These are phyloP conservation scores for Candida succiphila DNA, from an alignment of 805 yeast species.

Conservation along the genomic window DNA sequence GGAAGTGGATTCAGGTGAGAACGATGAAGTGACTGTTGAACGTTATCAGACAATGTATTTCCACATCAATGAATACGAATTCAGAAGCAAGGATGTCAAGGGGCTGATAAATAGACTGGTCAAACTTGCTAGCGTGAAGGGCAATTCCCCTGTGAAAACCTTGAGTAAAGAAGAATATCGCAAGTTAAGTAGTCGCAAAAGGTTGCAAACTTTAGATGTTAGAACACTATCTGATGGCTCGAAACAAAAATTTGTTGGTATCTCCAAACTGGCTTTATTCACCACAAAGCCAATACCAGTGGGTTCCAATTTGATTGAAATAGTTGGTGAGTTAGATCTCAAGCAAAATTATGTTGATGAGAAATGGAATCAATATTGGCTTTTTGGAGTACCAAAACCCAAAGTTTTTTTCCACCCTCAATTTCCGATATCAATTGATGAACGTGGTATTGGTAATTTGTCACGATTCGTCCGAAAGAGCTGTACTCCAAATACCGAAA, in stretches of 20 bases:
- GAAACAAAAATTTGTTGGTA: constrained; percentile 55
- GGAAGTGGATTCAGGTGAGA: constrained; percentile 23
- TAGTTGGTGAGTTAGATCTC: constrained; percentile 64
- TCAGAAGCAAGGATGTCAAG: constrained; percentile 26
- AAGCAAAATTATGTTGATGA: constrained; percentile 55
- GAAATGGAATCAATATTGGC: constrained; percentile 64
- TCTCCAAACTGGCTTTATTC: constrained; percentile 59
- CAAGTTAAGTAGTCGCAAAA: no score
- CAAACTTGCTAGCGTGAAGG: no score
- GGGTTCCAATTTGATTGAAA: constrained; percentile 47
- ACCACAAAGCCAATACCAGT: constrained; percentile 28
- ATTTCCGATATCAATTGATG: constrained; percentile 64
- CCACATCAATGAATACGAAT: constrained; percentile 35
- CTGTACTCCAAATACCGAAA: constrained; percentile 66
- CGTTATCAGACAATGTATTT: constrained; percentile 44
- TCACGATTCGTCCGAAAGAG: constrained; percentile 68
- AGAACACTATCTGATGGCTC: constrained; percentile 49
- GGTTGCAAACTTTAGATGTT: no score
- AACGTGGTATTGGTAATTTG: constrained; percentile 70
- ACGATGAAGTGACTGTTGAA: constrained; percentile 32
- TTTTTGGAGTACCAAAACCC: constrained; percentile 62
- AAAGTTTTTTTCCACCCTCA: constrained; percentile 45
- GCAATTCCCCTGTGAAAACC: no score
- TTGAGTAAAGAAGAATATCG: no score
- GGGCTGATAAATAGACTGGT: no score